Conservation (phyloP, 164 flowering plant genomes). For the Umbilicus rupestris region DNA sequence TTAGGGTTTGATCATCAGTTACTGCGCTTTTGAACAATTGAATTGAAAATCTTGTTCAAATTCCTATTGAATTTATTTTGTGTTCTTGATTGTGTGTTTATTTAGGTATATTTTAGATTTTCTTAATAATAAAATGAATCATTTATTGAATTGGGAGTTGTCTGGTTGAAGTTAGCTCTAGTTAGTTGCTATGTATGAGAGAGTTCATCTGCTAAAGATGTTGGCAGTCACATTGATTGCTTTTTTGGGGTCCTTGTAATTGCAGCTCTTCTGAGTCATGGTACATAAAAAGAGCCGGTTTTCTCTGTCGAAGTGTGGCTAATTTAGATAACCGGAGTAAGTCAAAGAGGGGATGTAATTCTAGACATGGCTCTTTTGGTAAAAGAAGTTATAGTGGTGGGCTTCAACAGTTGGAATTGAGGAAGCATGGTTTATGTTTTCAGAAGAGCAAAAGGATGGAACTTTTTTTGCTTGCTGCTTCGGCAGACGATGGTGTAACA, state of each 20-base stretch:
- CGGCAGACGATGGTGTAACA: constrained; percentile 76
- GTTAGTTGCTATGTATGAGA: neutral
- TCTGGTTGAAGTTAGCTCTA: neutral
- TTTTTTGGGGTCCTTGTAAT: constrained; percentile 8
- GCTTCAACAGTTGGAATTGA: constrained; percentile 17
- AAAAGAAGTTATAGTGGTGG: constrained; percentile 17
- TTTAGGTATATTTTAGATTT: too few relatives aligned
- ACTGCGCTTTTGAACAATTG: too few relatives aligned
- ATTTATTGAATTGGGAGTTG: too few relatives aligned
- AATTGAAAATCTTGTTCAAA: too few relatives aligned
- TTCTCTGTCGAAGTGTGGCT: constrained; percentile 24
- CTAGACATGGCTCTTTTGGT: constrained; percentile 22
- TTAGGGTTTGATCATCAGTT: neutral
- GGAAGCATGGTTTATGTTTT: constrained; percentile 16
- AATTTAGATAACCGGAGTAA: constrained; percentile 28
- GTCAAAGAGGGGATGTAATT: constrained; percentile 27
- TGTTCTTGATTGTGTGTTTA: too few relatives aligned
- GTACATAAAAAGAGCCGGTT: constrained; percentile 22
- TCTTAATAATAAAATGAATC: too few relatives aligned
- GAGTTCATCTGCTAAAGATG: neutral
- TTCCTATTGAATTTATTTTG: too few relatives aligned
- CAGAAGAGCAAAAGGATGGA: constrained; percentile 31
- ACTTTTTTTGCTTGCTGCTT: constrained; percentile 27
- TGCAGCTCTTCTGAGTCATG: constrained; percentile 54
- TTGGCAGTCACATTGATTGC: neutral